Evolutionary conservation across 306 rosid genomes (phyloP), one percentile per base, ranked within the genome.

Genomic region (Lablab purpureus): DNA sequence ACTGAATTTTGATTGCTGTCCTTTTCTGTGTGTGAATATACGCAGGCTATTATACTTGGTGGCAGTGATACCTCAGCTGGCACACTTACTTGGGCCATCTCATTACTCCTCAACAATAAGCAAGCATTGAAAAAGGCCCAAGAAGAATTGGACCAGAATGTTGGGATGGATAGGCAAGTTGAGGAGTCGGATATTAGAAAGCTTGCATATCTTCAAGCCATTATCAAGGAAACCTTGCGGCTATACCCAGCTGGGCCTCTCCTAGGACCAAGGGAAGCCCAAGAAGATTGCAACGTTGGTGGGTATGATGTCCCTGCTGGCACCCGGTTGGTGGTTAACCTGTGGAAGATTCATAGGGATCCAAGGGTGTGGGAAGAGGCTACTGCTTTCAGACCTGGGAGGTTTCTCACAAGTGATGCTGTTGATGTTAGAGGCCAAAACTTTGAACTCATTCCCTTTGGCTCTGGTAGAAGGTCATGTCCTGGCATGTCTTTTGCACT

Each of bases 311-410:
- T 91, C 9, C 81, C 83, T 4, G 84, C 89, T 3, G 83, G 91
- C 14, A 87, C 91, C 1, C 80, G 91, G 10, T 18, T 89, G 32
- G 80, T 87, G 15, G 93, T 89, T 15, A 87, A 91, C 51, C 30
- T 81, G 0, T 84, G 89, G 86, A 89, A 86, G 86, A 86, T 91
- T 54, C 96, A 91, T 0, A 84, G 90, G 36, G 96, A 91, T 70
- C 89, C 91, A 9, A 68, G 81, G 37, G 81, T 85, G 22, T 91
- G 91, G 90, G 4, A 82, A 9, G 78, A 87, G n/a, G 86, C 93
- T 6, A 69, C 59, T 23, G 76, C 36, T 17, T 89, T 89, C 59
- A 13, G 17, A 34, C 93, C 93, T 0, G 92, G 89, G 69, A 89
- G 89, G 55, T 89, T 89, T 74, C 56, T 85, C 46, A 58, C 78